Conservation (phyloP, 768 basidiomycete genomes). For the Hericium coralloides region DNA sequence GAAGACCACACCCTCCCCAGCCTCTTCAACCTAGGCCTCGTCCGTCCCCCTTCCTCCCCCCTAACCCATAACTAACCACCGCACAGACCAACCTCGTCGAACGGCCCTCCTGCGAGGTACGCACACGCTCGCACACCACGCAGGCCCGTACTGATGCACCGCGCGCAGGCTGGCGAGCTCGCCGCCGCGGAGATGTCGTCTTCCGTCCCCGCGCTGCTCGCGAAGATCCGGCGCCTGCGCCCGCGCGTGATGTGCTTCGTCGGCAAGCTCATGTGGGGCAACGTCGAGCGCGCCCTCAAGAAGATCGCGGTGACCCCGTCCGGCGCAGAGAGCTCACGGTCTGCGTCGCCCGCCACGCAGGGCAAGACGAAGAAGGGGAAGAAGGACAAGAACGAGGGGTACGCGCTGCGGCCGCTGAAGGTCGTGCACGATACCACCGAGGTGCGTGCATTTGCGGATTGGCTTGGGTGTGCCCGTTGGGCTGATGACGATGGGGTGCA, state of each 20-base stretch:
- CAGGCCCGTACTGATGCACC: neutral
- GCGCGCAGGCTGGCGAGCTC: slow-evolving; percentile 44
- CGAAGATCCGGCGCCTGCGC: slow-evolving; percentile 45
- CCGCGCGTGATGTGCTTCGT: slow-evolving; percentile 74
- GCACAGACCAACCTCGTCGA: slow-evolving; percentile 67
- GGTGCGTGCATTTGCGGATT: no score
- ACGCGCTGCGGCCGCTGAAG: neutral
- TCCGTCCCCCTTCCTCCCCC: neutral
- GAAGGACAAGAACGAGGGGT: neutral
- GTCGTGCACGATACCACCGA: neutral
- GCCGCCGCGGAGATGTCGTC: slow-evolving; percentile 40
- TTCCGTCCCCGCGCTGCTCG: slow-evolving; percentile 48
- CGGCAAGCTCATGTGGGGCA: slow-evolving; percentile 58
- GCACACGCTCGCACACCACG: neutral
- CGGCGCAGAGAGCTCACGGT: neutral
- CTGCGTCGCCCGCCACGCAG: neutral
- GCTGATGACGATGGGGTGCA: neutral
- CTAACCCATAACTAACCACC: no score
- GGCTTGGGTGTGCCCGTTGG: no score
- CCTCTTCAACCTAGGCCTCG: slow-evolving; percentile 44
- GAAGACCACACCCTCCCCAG: slow-evolving; percentile 57
- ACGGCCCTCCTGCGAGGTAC: slow-evolving; percentile 57
- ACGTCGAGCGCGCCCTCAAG: slow-evolving; percentile 26
- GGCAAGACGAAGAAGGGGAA: neutral
- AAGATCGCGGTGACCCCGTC: slow-evolving; percentile 13